phyloP scores from a whole-genome alignment of 306 rosid species.

The Castanospermum australe region DNA sequence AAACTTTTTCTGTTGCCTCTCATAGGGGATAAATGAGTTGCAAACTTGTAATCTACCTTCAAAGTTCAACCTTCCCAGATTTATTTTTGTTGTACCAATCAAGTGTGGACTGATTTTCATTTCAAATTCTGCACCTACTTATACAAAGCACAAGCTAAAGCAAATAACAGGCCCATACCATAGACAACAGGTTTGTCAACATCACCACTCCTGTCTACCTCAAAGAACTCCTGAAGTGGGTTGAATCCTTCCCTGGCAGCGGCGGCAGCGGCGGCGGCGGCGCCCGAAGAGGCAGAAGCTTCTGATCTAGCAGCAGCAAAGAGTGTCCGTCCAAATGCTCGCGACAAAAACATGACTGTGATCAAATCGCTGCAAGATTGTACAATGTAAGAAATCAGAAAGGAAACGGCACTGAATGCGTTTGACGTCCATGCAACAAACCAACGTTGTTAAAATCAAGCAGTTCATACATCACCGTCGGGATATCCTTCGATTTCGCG shows the following conservation, averaged over 20 bases:
- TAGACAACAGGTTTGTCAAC: slow-evolving; percentile 78
- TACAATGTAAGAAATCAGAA: slow-evolving; percentile 18
- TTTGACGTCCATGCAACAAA: background rate
- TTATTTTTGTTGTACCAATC: background rate
- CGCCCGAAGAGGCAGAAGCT: slow-evolving; percentile 47
- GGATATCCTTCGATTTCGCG: too few relatives aligned
- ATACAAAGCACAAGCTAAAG: background rate
- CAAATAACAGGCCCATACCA: slow-evolving; percentile 48
- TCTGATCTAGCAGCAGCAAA: slow-evolving; percentile 68
- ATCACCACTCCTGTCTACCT: slow-evolving; percentile 60
- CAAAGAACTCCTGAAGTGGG: slow-evolving; percentile 84
- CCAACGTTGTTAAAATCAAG: slow-evolving; percentile 17
- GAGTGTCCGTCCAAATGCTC: slow-evolving; percentile 62
- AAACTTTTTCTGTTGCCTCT: too few relatives aligned
- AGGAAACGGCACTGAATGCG: background rate
- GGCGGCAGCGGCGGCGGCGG: slow-evolving; percentile 36
- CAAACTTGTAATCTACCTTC: too few relatives aligned
- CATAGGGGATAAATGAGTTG: background rate
- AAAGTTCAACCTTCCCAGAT: background rate
- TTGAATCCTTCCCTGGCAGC: slow-evolving; percentile 40
- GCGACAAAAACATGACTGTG: slow-evolving; percentile 51
- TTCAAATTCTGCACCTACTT: too few relatives aligned
- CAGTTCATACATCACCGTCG: background rate
- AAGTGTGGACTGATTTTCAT: background rate
- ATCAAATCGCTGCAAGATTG: slow-evolving; percentile 29